These are phyloP conservation scores for Taphrina communis DNA, from an alignment of 1,139 yeast genomes.

Conservation along the genomic window DNA sequence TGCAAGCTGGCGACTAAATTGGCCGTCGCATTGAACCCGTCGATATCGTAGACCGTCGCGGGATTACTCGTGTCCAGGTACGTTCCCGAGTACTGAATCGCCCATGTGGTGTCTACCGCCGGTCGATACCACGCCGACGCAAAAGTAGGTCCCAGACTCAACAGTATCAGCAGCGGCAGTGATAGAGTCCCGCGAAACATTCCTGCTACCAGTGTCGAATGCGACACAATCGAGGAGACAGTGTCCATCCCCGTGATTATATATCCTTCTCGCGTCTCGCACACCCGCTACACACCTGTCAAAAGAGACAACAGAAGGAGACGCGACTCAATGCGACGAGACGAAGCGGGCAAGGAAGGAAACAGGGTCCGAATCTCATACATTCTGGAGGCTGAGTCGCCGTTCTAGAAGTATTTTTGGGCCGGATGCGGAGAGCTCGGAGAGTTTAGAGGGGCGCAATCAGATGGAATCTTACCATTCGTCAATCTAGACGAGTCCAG, in stretches of 20 bases:
- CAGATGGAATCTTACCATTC: not conserved
- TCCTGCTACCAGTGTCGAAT: too few relatives aligned
- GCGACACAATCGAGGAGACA: too few relatives aligned
- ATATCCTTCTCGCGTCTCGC: too few relatives aligned
- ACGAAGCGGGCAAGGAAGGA: not conserved
- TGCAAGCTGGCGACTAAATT: conserved; percentile 42
- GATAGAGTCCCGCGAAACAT: too few relatives aligned
- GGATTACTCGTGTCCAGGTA: conserved; percentile 35
- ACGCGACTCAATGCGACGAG: not conserved
- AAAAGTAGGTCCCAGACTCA: not conserved
- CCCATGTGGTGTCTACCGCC: conserved; percentile 16
- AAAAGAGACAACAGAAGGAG: too few relatives aligned
- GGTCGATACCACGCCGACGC: conserved; percentile 22
- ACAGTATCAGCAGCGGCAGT: too few relatives aligned
- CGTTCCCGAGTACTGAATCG: conserved; percentile 14
- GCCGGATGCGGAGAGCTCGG: conserved; percentile 6
- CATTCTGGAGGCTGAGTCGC: too few relatives aligned
- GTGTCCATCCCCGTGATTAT: too few relatives aligned
- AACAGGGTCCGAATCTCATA: not conserved
- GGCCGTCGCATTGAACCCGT: conserved; percentile 44
- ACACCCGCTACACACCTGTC: too few relatives aligned
- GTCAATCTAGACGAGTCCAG: not conserved
- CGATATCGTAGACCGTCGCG: conserved; percentile 45
- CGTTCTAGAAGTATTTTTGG: not conserved
- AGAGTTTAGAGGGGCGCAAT: not conserved